Evolutionary conservation across 345 rosid species (phyloP).

Genomic region (Pseudoturritis turrita): DNA sequence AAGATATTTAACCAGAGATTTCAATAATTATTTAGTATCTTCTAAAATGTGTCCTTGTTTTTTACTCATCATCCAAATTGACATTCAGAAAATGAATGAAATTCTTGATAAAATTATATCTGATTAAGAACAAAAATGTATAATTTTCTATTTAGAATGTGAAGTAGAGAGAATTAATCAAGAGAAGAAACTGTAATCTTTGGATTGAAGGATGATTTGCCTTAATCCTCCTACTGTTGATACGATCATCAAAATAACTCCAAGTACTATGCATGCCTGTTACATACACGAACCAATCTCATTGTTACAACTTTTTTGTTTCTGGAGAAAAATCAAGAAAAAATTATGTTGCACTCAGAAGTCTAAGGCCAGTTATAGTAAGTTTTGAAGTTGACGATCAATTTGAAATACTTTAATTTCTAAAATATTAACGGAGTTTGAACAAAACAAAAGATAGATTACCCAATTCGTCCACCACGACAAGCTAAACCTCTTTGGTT

Average conservation of each 20-base stretch:
- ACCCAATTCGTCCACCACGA: constrained; percentile 78
- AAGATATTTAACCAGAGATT: background rate
- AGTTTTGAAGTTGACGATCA: background rate
- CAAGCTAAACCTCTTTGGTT: constrained; percentile 52
- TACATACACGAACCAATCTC: background rate
- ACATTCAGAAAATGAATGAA: background rate
- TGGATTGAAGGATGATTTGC: constrained; percentile 55
- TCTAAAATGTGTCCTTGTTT: background rate
- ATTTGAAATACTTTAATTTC: background rate
- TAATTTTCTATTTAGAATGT: background rate
- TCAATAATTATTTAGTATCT: background rate
- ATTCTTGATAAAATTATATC: background rate
- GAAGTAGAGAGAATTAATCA: constrained; percentile 3
- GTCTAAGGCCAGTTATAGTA: background rate
- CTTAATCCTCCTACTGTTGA: constrained; percentile 85
- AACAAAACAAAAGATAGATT: constrained; percentile 4
- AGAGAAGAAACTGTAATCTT: constrained; percentile 49
- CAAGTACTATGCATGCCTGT: constrained; percentile 73
- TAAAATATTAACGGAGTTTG: background rate
- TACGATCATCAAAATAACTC: constrained; percentile 59
- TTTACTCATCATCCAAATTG: background rate
- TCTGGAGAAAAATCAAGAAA: background rate
- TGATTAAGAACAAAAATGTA: background rate
- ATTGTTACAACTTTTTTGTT: background rate
- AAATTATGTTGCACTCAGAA: background rate